phyloP scores from a whole-genome alignment of 1,284 basidiomycete species.

The Moniliella sp. region DNA sequence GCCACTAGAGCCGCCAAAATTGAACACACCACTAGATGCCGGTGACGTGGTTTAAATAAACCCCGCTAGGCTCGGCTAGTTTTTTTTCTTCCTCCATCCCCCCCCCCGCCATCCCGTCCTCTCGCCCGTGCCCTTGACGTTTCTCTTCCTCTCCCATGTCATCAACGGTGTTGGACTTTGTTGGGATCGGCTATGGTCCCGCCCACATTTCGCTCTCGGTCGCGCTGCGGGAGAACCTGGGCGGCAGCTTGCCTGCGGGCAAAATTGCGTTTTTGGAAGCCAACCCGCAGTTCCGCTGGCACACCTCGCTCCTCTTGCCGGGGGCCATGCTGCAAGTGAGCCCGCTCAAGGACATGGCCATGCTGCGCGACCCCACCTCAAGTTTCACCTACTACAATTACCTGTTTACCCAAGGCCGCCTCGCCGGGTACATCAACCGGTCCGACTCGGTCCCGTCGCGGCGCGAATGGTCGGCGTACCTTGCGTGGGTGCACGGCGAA shows the following conservation, averaged over 20 bases:
- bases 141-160: no score
- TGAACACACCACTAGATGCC: no score
- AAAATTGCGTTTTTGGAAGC: no score
- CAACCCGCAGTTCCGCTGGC: slow-evolving; percentile 3
- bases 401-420: slow-evolving; percentile 21
- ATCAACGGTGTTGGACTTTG: no score
- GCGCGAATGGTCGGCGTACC: slow-evolving; percentile 31
- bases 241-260: no score
- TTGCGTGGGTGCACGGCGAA: slow-evolving; percentile 25
- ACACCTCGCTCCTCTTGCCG: slow-evolving; percentile 25
- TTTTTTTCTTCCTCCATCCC: no score
- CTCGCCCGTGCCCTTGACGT: no score
- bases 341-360: slow-evolving; percentile 29
- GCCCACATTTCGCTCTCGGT: slow-evolving; percentile 29
- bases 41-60: no score
- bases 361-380: slow-evolving; percentile 30
- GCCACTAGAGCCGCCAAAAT: no score
- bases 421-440: slow-evolving; percentile 29
- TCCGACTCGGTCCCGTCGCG: slow-evolving; percentile 24
- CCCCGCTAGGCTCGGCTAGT: no score
- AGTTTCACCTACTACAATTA: slow-evolving; percentile 28
- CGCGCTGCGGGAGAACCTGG: slow-evolving; percentile 22
- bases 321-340: slow-evolving; percentile 31
- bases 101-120: no score
- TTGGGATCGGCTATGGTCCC: no score